Evolutionary conservation across 2,329 filamentous ascomycete genomes (phyloP).

Genomic region (Fusarium multiceps): DNA sequence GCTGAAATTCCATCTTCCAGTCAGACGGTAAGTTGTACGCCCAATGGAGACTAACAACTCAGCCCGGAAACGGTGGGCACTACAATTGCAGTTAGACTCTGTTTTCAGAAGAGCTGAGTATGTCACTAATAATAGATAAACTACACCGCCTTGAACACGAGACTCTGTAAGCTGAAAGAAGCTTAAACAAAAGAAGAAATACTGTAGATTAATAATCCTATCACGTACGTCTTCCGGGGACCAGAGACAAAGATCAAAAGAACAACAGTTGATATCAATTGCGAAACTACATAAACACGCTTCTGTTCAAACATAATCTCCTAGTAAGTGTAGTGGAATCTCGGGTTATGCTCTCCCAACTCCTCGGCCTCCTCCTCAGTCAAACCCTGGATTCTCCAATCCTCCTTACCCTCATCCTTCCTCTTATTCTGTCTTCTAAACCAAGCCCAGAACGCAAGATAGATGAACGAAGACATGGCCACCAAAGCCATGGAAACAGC

Average conservation of each 20-base stretch:
- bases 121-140: background rate
- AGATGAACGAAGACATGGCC: slow-evolving; percentile 57
- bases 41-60: background rate
- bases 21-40: background rate
- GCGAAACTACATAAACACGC: background rate
- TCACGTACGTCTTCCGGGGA: too few species aligned
- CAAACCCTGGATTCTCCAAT: slow-evolving; percentile 45
- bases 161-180: too few species aligned
- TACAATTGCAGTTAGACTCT: background rate
- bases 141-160: too few species aligned
- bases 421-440: slow-evolving; percentile 52
- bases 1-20: background rate
- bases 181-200: too few species aligned
- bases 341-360: slow-evolving; percentile 48
- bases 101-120: background rate
- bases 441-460: slow-evolving; percentile 50
- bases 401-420: slow-evolving; percentile 45
- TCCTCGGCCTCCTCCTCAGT: slow-evolving; percentile 48
- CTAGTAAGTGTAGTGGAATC: slow-evolving; percentile 48
- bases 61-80: background rate
- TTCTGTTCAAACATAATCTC: background rate
- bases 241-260: background rate
- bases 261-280: background rate
- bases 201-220: too few species aligned
- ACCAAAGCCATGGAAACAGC: slow-evolving; percentile 61